A percentile compares a stretch with the other conserved stretches of the same genome.
Evolutionary conservation across 2,329 filamentous ascomycete species (phyloP).

Genomic region (Botrytis squamosa): DNA sequence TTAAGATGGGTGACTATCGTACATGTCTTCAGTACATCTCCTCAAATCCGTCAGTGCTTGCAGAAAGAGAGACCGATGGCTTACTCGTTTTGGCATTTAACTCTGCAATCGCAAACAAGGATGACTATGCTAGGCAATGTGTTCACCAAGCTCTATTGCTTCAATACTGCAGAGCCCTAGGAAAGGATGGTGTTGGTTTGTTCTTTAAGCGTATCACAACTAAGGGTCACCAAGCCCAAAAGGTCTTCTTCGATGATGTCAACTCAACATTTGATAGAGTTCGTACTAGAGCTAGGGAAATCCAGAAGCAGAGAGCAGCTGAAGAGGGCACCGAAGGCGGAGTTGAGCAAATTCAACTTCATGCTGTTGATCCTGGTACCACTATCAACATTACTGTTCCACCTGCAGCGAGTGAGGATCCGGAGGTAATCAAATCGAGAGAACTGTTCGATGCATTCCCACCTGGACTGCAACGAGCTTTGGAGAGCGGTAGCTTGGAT

Average conservation of each 20-base stretch:
- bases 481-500: constrained; percentile 87
- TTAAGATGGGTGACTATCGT: constrained; percentile 72
- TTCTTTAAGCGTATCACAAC: constrained; percentile 98
- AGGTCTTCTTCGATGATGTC: constrained; percentile 90
- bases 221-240: constrained; percentile 82
- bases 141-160: constrained; percentile 91
- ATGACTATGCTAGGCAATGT: constrained; percentile 77
- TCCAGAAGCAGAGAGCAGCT: constrained; percentile 48
- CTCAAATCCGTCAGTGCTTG: constrained; percentile 73
- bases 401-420: constrained; percentile 63
- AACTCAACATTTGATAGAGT: constrained; percentile 84
- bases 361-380: constrained; percentile 90
- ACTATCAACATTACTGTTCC: constrained; percentile 88
- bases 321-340: constrained; percentile 59
- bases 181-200: constrained; percentile 79
- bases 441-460: constrained; percentile 82
- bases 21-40: constrained; percentile 73
- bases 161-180: constrained; percentile 91
- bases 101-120: constrained; percentile 71
- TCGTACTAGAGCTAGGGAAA: constrained; percentile 60
- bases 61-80: constrained; percentile 86
- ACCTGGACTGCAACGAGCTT: constrained; percentile 74
- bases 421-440: constrained; percentile 61
- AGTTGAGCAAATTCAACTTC: constrained; percentile 95
- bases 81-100: constrained; percentile 91